These are phyloP conservation scores for Pichia sp. DNA, from an alignment of 1,139 yeast species.

Conservation along the genomic window DNA sequence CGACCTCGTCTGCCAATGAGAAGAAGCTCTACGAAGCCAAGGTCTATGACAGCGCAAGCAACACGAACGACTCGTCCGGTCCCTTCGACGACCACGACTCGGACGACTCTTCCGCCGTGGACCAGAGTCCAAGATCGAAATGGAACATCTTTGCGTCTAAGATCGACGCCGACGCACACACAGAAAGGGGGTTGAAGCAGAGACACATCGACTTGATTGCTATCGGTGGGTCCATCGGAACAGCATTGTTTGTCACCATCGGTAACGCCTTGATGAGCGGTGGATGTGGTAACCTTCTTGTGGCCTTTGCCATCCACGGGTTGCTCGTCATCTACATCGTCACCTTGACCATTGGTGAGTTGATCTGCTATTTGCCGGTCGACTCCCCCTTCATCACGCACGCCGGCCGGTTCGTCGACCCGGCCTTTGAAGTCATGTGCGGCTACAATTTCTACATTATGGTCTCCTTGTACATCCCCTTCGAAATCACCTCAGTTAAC, in stretches of 20 bases:
- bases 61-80: background rate
- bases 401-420: constrained; percentile 51
- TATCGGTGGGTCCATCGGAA: constrained; percentile 78
- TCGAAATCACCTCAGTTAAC: constrained; percentile 49
- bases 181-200: constrained; percentile 33
- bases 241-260: constrained; percentile 68
- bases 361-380: constrained; percentile 46
- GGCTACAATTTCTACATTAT: constrained; percentile 46
- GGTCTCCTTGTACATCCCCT: constrained; percentile 47
- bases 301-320: constrained; percentile 58
- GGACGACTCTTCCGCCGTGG: background rate
- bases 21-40: constrained; percentile 1
- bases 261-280: constrained; percentile 64
- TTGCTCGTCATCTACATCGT: constrained; percentile 28
- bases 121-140: background rate
- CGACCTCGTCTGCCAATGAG: background rate
- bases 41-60: background rate
- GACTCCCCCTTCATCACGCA: constrained; percentile 48
- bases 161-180: constrained; percentile 7
- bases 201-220: constrained; percentile 72
- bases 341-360: constrained; percentile 47
- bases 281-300: constrained; percentile 70
- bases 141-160: background rate
- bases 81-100: background rate
- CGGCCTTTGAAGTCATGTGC: constrained; percentile 46